Evolutionary conservation across 192 early-diverging fungal species (phyloP), one percentile per base, ranked within the genome.

Genomic region (Coemansia sp.): DNA sequence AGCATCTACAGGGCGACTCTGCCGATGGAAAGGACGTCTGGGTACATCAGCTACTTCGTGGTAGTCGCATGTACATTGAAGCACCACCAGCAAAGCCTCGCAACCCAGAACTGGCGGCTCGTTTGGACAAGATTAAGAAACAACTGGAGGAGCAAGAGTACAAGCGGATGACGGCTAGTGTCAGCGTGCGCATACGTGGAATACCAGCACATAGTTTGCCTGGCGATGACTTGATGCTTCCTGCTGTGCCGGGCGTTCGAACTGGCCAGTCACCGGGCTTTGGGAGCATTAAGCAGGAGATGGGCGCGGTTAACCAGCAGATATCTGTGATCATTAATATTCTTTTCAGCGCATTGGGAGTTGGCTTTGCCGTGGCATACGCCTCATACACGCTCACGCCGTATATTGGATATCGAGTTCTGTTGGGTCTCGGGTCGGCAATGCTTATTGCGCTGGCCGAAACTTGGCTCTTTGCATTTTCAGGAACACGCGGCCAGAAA

Each of bases 361-460:
- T 82, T 51, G 73, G 79, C 0, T 82, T 82, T 65, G 79, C 79
- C 9, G 74, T 82, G 2, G 60, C 63, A 5, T 82, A 82, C 48
- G 79, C 74, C 9, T 76, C 74, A 4, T 82, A 82, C 62, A 73
- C 79, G 34, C 39, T 82, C 50, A 76, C 74, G 5, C 48, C 58
- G 2, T 71, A 82, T n/a, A 63, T 82, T 26, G 79, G 74, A 11
- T 76, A 67, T 65, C 66, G 79, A 5, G 62, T 82, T 5, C 37
- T 82, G 65, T 38, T 82, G 39, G 79, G 66, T 0, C 51, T 82
- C 16, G 57, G 57, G 2, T 70, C 79, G 20, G 79, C 73, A 0
- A 14, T 73, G 13, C 53, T 68, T 21, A 70, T 65, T 18, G 23
- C 55, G 18, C 21, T 73, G 13, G 79, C 79, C 9, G 79, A 82